These are phyloP conservation scores for Pontederia paniculata DNA, from an alignment of 176 grass and related monocot species.

Conservation along the genomic window DNA sequence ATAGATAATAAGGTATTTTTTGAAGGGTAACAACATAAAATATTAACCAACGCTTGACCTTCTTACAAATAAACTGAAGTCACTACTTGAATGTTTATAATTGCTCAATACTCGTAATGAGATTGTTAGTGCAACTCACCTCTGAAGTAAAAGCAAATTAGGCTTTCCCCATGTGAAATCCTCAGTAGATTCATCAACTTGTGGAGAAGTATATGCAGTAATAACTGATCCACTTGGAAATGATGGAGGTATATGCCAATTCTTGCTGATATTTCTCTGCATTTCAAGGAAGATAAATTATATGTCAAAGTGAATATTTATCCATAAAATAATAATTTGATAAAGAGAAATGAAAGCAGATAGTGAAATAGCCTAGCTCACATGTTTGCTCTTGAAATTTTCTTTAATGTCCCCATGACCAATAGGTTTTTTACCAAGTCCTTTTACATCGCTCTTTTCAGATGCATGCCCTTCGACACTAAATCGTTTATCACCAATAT, in stretches of 20 bases:
- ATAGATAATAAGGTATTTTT: too few relatives aligned
- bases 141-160: slow-evolving; percentile 74
- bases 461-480: slow-evolving; percentile 12
- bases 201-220: slow-evolving; percentile 61
- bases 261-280: slow-evolving; percentile 97
- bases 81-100: neutral
- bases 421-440: slow-evolving; percentile 34
- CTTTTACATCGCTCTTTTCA: slow-evolving; percentile 8
- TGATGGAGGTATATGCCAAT: slow-evolving; percentile 77
- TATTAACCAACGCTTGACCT: too few relatives aligned
- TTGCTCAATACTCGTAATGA: neutral
- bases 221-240: slow-evolving; percentile 80
- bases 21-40: too few relatives aligned
- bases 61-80: too few relatives aligned
- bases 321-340: neutral
- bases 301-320: slow-evolving; percentile 11
- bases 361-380: slow-evolving; percentile 25
- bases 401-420: slow-evolving; percentile 41
- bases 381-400: slow-evolving; percentile 86
- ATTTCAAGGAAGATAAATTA: slow-evolving; percentile 25
- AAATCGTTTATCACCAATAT: slow-evolving; percentile 26
- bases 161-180: slow-evolving; percentile 86
- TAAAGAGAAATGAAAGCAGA: slow-evolving; percentile 11
- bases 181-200: slow-evolving; percentile 83
- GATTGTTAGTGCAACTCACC: slow-evolving; percentile 35